A percentile compares a stretch with the other conserved stretches of the same genome.
Conservation (phyloP, 2,329 filamentous ascomycete species). For the Septoria petroselini region DNA sequence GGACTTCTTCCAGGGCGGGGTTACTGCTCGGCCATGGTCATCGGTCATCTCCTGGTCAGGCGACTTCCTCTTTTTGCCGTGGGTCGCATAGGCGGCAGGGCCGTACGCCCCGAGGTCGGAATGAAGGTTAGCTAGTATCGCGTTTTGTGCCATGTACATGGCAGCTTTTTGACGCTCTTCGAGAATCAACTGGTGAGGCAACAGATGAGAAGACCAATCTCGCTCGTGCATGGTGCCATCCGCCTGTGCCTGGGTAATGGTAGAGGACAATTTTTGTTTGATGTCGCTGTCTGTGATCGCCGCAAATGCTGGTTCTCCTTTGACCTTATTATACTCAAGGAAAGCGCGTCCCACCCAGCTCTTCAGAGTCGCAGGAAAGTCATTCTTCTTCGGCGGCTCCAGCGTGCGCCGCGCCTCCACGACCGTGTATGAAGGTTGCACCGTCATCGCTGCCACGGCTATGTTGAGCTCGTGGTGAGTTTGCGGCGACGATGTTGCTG, state of each 20-base stretch:
- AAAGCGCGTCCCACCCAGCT: slow-evolving; percentile 89
- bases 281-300: slow-evolving; percentile 61
- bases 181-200: slow-evolving; percentile 80
- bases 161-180: slow-evolving; percentile 59
- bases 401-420: slow-evolving; percentile 47
- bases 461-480: not conserved
- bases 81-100: slow-evolving; percentile 9
- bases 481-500: slow-evolving; percentile 2
- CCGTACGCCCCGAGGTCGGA: slow-evolving; percentile 20
- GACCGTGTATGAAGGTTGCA: slow-evolving; percentile 45
- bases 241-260: slow-evolving; percentile 73
- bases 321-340: slow-evolving; percentile 59
- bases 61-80: slow-evolving; percentile 79
- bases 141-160: slow-evolving; percentile 30
- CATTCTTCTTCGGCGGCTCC: slow-evolving; percentile 37
- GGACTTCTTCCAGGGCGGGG: slow-evolving; percentile 73
- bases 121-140: slow-evolving; percentile 32
- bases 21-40: slow-evolving; percentile 48
- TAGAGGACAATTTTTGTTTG: slow-evolving; percentile 77
- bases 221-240: slow-evolving; percentile 69
- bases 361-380: slow-evolving; percentile 80
- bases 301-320: slow-evolving; percentile 35
- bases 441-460: slow-evolving; percentile 25
- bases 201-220: slow-evolving; percentile 78
- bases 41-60: slow-evolving; percentile 57